phyloP scores from a whole-genome alignment of 768 basidiomycete genomes.

The Mycena filopes region DNA sequence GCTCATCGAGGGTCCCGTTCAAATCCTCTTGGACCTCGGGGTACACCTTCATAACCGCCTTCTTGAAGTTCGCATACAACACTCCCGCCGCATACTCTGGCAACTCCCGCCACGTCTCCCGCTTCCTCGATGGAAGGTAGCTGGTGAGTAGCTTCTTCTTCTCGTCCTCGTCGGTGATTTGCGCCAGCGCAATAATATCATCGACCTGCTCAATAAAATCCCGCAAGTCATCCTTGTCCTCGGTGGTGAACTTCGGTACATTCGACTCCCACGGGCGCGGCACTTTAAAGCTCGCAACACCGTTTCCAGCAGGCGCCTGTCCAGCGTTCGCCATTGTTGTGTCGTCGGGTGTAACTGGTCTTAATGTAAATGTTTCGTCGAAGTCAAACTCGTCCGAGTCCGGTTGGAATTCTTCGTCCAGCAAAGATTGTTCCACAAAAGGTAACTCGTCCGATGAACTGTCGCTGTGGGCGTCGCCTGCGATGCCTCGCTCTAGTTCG shows the following conservation, averaged over 20 bases:
- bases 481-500: background rate
- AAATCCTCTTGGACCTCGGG: conserved; percentile 18
- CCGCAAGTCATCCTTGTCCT: conserved; percentile 19
- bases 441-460: too few species aligned
- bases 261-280: conserved; percentile 26
- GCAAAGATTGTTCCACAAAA: background rate
- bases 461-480: conserved; percentile 12
- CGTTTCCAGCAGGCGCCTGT: conserved; percentile 4
- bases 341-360: conserved; percentile 9
- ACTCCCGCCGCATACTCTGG: background rate
- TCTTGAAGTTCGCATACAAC: conserved; percentile 10
- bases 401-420: conserved; percentile 4
- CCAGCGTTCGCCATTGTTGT: conserved; percentile 8
- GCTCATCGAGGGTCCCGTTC: conserved; percentile 19
- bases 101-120: conserved; percentile 1
- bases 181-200: conserved; percentile 7
- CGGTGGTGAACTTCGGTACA: conserved; percentile 23
- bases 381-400: conserved; percentile 5
- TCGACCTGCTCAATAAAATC: conserved; percentile 24
- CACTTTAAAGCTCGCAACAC: conserved; percentile 18
- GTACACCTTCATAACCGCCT: conserved; percentile 16
- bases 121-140: conserved; percentile 9
- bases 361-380: background rate
- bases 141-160: conserved; percentile 19
- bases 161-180: conserved; percentile 11